Conservation (phyloP, 352 stramenopile species). For the Phytophthora pinifolia region DNA sequence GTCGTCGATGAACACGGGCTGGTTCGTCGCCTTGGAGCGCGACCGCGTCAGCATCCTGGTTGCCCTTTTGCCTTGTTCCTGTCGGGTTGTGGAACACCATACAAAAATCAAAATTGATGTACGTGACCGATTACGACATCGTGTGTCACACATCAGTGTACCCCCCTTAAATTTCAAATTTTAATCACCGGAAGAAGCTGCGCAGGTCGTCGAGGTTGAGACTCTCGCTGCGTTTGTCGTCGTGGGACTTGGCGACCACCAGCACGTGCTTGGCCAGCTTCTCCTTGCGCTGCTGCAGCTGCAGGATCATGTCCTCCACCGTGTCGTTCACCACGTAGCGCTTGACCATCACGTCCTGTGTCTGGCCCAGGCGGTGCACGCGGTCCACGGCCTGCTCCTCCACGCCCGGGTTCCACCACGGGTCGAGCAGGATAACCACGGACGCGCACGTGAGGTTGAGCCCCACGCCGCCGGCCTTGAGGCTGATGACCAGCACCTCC, state of each 20-base stretch:
- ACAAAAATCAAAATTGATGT: constrained; percentile 3
- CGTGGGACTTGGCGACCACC: constrained; percentile 40
- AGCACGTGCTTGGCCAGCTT: constrained; percentile 86
- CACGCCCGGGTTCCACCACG: constrained; percentile 94
- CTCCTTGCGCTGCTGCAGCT: constrained; percentile 90
- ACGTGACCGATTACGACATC: neutral
- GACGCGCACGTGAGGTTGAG: constrained; percentile 91
- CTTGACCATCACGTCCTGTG: constrained; percentile 83
- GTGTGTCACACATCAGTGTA: neutral
- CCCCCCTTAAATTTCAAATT: no score
- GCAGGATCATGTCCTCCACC: constrained; percentile 92
- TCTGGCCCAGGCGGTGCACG: constrained; percentile 89
- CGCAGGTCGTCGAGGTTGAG: constrained; percentile 73
- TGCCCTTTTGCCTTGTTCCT: neutral
- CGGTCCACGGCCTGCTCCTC: constrained; percentile 95
- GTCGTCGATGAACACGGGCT: constrained; percentile 81
- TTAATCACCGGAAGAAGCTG: constrained; percentile 52
- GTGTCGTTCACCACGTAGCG: constrained; percentile 88
- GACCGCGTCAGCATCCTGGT: constrained; percentile 70
- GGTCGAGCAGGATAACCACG: constrained; percentile 89
- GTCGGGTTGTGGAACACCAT: constrained; percentile 8
- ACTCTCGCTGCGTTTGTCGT: constrained; percentile 40
- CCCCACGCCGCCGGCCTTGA: constrained; percentile 88
- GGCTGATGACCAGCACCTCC: constrained; percentile 85
- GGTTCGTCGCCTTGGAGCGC: constrained; percentile 57